Evolutionary conservation across 1,284 basidiomycete species (phyloP).

Genomic region (Tilletia setariae): DNA sequence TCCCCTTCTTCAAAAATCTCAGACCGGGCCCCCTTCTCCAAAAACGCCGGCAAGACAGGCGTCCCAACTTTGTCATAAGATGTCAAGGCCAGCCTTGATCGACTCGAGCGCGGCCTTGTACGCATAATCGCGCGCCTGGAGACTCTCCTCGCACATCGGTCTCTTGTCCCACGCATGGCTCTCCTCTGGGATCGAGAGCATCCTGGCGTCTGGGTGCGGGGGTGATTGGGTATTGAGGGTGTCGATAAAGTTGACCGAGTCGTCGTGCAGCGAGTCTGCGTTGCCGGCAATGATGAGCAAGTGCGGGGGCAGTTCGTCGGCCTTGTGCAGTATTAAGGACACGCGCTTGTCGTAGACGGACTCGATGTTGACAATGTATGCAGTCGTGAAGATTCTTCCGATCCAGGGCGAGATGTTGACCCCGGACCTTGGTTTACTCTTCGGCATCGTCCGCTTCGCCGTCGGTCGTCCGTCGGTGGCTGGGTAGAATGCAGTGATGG

Average conservation of each 20-base stretch:
- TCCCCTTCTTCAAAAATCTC: too few species aligned
- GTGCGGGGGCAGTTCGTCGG: constrained; percentile 2
- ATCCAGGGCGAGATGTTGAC: neutral
- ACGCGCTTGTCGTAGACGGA: neutral
- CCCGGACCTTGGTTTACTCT: neutral
- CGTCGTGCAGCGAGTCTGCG: constrained; percentile 4
- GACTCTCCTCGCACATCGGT: neutral
- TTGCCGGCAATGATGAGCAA: neutral
- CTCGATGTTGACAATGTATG: neutral
- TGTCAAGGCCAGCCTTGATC: too few species aligned
- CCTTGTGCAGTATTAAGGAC: neutral
- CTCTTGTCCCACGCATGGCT: neutral
- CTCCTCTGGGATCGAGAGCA: neutral
- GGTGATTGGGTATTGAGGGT: neutral
- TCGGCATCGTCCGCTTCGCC: neutral
- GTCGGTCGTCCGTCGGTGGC: neutral
- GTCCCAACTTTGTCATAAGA: too few species aligned
- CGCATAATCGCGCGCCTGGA: neutral
- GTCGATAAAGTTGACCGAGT: neutral
- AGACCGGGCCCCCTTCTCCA: too few species aligned
- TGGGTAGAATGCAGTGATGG: neutral
- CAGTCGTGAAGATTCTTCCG: neutral
- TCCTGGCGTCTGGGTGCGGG: constrained; percentile 3
- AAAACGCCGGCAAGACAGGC: too few species aligned
- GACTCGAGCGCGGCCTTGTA: too few species aligned